Base-by-base conservation (phyloP, 1,284 basidiomycete species). In the Naganishia sp. region DNA sequence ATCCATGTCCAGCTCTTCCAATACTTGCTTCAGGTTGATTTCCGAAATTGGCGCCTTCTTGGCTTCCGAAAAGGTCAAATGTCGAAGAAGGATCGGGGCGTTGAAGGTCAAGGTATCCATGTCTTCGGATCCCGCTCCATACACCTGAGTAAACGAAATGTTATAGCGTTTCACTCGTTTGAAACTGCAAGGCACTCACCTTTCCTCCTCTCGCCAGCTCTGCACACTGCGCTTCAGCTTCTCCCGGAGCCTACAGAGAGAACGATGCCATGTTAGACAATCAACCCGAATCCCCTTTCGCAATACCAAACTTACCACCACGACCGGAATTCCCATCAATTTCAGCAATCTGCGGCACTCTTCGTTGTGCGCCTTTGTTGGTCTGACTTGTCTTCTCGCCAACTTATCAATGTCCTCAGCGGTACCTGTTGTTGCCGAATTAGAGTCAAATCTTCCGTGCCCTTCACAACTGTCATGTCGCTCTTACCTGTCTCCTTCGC, bases 51-150 rank as follows among this genome's bases (percentile, higher is more conserved):
- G 95, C 72, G 92, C 87, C 78, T 98, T 99, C 79, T 96, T 94
- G 31, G 94, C 94, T 77, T 99, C 96, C n/a, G 92, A 94, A 79
- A 98, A 97, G 7, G 96, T 99, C 61, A 99, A 86, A 79, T 98
- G 95, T 55, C 95, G 92, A 71, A 92, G 88, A 10, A 99, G 84
- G 61, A 96, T 88, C 0, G 95, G 94, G 0, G 95, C 83, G 72
- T 87, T 85, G 82, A 99, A 99, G 0, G 96, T 99, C 50, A 99
- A 86, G 3, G 96, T 99, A 75, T 99, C 96, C 96, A 99, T 99
- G 77, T 99, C 96, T 81, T 99, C 96, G 0, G 94, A 97, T 6
- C 96, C 96, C 5, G 94, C 94, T 0, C 91, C 96, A 75, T 90
- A 99, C 23, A 97, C 92, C 90, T 92, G 72, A 18, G 69, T 39